Conservation (phyloP, 2,329 filamentous ascomycete species). For the Aspergillus ochraceus region DNA sequence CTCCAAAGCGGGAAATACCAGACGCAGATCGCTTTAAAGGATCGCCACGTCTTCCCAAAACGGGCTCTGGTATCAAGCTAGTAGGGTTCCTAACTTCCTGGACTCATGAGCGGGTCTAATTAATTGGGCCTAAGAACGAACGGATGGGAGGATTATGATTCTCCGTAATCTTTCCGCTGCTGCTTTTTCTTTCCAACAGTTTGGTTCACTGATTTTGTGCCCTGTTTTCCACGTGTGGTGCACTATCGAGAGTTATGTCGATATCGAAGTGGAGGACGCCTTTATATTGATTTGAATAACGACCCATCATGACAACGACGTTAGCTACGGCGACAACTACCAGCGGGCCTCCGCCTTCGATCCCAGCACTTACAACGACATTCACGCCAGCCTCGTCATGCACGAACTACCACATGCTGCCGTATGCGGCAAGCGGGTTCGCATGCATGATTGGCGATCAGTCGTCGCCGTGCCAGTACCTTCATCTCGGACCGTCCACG, state of each 20-base stretch:
- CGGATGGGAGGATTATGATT: not conserved
- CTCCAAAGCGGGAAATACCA: not conserved
- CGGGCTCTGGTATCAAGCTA: not conserved
- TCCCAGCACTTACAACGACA: not conserved
- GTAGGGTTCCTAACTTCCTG: not conserved
- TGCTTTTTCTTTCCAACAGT: not conserved
- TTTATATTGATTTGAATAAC: not conserved
- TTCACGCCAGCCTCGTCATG: not conserved
- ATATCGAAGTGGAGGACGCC: not conserved
- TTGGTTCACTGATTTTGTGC: not conserved
- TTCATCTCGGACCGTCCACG: conserved; percentile 1
- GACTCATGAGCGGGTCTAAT: not conserved
- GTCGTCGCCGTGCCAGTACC: not conserved
- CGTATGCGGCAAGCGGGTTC: not conserved
- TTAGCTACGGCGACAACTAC: not conserved
- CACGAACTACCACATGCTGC: not conserved
- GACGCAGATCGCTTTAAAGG: not conserved
- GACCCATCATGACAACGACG: not conserved
- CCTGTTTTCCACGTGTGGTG: not conserved
- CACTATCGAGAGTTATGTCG: not conserved
- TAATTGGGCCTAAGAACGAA: not conserved
- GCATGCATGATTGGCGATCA: not conserved
- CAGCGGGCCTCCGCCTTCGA: not conserved
- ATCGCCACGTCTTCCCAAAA: not conserved
- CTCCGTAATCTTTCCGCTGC: not conserved